Evolutionary conservation across 1,284 basidiomycete species (phyloP).

Genomic region (Neotropicomus parvogracilis): DNA sequence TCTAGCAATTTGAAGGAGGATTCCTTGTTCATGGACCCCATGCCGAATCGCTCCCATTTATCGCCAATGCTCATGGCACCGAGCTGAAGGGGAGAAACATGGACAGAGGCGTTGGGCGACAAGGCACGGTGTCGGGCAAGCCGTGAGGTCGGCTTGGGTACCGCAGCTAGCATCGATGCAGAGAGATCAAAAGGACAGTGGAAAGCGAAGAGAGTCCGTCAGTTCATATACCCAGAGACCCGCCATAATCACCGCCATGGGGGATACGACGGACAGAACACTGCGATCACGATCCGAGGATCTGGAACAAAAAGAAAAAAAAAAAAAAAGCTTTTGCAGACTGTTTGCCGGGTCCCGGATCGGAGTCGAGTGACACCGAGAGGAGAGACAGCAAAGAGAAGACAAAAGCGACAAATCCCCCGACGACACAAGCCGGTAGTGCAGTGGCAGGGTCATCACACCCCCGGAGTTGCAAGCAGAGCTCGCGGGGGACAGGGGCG

Average conservation of each 20-base stretch:
- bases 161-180: neutral
- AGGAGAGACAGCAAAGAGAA: conserved; percentile 20
- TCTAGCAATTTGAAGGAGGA: conserved; percentile 40
- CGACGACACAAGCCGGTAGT: conserved; percentile 32
- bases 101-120: conserved; percentile 41
- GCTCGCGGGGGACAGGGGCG: conserved; percentile 30
- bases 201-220: too few relatives aligned
- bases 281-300: too few relatives aligned
- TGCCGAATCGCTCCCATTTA: conserved; percentile 36
- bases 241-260: too few relatives aligned
- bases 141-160: neutral
- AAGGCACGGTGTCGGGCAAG: neutral
- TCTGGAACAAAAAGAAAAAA: too few relatives aligned
- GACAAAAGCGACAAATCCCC: conserved; percentile 20
- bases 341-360: conserved; percentile 5
- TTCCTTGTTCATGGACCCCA: conserved; percentile 39
- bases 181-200: too few relatives aligned
- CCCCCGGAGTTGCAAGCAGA: conserved; percentile 36
- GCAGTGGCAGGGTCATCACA: conserved; percentile 35
- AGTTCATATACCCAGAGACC: too few relatives aligned
- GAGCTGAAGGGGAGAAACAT: conserved; percentile 54
- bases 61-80: conserved; percentile 55
- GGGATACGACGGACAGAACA: too few relatives aligned
- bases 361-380: neutral
- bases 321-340: neutral